These are phyloP conservation scores for Hydnum rufescens DNA, from an alignment of 768 basidiomycete species.

Conservation along the genomic window DNA sequence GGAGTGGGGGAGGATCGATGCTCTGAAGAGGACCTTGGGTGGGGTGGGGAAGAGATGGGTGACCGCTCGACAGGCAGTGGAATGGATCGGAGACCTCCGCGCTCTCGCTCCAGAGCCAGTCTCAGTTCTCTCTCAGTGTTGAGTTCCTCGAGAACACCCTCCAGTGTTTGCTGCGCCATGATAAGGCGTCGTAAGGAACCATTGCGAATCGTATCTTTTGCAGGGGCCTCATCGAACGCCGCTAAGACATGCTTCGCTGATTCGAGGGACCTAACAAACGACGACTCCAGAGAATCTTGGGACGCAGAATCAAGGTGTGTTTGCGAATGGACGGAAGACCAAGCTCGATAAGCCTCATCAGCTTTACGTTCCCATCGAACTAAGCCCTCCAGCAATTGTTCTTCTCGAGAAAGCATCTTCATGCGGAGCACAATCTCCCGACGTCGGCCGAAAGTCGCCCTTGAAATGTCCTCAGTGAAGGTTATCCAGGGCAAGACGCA, in stretches of 20 bases:
- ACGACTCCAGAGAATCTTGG: neutral
- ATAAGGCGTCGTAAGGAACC: conserved; percentile 35
- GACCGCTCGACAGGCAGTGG: neutral
- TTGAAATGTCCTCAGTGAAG: conserved; percentile 45
- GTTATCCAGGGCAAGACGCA: conserved; percentile 47
- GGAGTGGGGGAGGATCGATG: neutral
- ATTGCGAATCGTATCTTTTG: neutral
- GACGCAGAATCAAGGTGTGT: neutral
- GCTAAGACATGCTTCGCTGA: too few relatives aligned
- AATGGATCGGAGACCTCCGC: neutral
- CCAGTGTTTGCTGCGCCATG: conserved; percentile 29
- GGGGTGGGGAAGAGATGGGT: neutral
- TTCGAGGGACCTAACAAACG: neutral
- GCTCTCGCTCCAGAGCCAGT: conserved; percentile 23
- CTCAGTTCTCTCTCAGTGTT: conserved; percentile 33
- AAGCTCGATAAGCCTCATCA: conserved; percentile 21
- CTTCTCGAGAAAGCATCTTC: conserved; percentile 42
- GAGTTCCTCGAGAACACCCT: conserved; percentile 36
- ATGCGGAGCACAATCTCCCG: conserved; percentile 50
- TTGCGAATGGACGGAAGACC: neutral
- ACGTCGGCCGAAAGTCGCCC: conserved; percentile 52
- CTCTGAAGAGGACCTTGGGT: neutral
- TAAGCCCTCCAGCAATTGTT: conserved; percentile 33
- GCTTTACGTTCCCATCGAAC: conserved; percentile 35
- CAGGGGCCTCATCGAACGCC: too few relatives aligned